phyloP scores from a whole-genome alignment of 805 yeast genomes.

The Candida odintsovae region DNA sequence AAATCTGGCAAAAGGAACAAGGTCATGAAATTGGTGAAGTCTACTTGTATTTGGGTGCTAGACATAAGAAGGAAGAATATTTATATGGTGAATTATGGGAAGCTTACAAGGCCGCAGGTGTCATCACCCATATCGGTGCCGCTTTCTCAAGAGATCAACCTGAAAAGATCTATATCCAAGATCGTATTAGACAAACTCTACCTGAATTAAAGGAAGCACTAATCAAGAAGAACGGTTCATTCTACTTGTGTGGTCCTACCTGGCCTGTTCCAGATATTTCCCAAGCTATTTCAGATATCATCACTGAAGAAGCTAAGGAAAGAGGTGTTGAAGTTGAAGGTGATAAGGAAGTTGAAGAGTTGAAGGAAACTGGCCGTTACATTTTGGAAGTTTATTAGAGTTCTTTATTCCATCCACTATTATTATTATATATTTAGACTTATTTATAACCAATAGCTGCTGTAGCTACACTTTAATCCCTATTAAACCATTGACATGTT shows the following conservation, averaged over 20 bases:
- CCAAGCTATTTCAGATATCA: conserved; percentile 78
- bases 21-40: conserved; percentile 88
- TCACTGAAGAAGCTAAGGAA: conserved; percentile 61
- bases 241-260: conserved; percentile 97
- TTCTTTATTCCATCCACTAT: no score
- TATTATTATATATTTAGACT: background rate
- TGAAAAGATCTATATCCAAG: conserved; percentile 91
- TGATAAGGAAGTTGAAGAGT: conserved; percentile 78
- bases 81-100: conserved; percentile 97
- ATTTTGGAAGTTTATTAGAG: conserved; percentile 83
- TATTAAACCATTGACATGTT: background rate
- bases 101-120: conserved; percentile 87
- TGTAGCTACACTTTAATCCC: background rate
- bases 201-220: conserved; percentile 73
- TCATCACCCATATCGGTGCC: conserved; percentile 92
- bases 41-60: conserved; percentile 84
- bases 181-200: conserved; percentile 75
- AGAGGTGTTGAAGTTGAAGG: conserved; percentile 66
- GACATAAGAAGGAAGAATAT: conserved; percentile 93
- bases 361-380: conserved; percentile 90
- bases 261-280: conserved; percentile 99
- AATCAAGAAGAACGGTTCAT: conserved; percentile 73
- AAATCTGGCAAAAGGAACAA: conserved; percentile 85
- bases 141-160: conserved; percentile 98
- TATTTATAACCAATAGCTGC: background rate